phyloP scores from a whole-genome alignment of 2,329 filamentous ascomycete species.

The Sarocladiaceae sp. region DNA sequence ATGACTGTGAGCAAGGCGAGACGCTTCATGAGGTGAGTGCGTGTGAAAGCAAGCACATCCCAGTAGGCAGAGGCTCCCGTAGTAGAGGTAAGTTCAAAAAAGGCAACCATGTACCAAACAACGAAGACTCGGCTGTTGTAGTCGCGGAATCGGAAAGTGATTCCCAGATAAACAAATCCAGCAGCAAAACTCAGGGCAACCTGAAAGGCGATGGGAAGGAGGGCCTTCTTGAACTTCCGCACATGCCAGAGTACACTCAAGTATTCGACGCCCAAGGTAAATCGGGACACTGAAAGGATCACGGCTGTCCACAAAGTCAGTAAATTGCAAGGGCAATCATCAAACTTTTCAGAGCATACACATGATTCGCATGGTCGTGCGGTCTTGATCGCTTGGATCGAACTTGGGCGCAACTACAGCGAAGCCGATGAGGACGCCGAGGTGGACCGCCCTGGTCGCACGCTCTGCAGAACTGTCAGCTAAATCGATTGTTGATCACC shows the following conservation, averaged over 20 bases:
- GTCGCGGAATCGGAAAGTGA: slow-evolving; percentile 33
- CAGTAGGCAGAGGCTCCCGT: slow-evolving; percentile 51
- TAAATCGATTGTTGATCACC: no score
- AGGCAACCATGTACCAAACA: slow-evolving; percentile 50
- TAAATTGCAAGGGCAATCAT: neutral
- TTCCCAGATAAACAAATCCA: slow-evolving; percentile 35
- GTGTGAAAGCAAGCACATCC: slow-evolving; percentile 54
- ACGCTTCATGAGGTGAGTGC: slow-evolving; percentile 59
- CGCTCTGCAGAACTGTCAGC: no score
- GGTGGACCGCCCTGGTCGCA: slow-evolving; percentile 52
- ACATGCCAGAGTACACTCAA: slow-evolving; percentile 40
- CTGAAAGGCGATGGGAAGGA: slow-evolving; percentile 30
- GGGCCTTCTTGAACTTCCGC: slow-evolving; percentile 32
- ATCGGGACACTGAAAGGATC: slow-evolving; percentile 47
- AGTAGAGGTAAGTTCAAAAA: slow-evolving; percentile 46
- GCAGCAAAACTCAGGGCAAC: slow-evolving; percentile 29
- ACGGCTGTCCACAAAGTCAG: slow-evolving; percentile 23
- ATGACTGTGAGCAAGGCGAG: slow-evolving; percentile 62
- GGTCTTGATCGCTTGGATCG: slow-evolving; percentile 31
- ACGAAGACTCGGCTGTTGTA: slow-evolving; percentile 30
- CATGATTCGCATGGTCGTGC: slow-evolving; percentile 34
- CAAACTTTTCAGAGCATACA: slow-evolving; percentile 22
- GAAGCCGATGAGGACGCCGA: slow-evolving; percentile 62
- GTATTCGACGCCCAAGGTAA: slow-evolving; percentile 52
- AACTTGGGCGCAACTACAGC: slow-evolving; percentile 53